phyloP scores from a whole-genome alignment of 2,329 filamentous ascomycete genomes.

The Metarhizium brunneum region DNA sequence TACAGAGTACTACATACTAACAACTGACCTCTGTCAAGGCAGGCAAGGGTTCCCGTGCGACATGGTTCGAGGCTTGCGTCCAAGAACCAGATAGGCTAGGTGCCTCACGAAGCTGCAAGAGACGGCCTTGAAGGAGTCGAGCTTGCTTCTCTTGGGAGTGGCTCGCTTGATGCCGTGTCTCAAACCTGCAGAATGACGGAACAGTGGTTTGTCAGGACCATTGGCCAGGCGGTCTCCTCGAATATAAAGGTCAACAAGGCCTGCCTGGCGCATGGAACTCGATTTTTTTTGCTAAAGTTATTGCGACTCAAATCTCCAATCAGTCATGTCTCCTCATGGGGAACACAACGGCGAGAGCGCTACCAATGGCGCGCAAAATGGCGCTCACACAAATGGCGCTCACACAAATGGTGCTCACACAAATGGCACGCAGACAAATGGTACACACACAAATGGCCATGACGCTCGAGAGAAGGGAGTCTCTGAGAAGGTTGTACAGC shows the following conservation, averaged over 20 bases:
- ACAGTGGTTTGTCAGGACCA: background rate
- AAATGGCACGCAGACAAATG: conserved; percentile 8
- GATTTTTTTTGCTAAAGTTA: background rate
- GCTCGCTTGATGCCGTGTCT: background rate
- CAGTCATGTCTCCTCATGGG: background rate
- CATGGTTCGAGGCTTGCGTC: background rate
- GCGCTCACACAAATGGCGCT: conserved; percentile 11
- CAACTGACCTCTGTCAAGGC: background rate
- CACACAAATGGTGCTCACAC: conserved; percentile 5
- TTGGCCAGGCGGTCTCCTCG: background rate
- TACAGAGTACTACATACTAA: background rate
- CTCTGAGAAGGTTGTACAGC: background rate
- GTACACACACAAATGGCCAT: conserved; percentile 7
- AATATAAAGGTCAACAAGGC: background rate
- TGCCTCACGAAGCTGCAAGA: background rate
- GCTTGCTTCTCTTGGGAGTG: background rate
- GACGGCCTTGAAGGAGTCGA: background rate
- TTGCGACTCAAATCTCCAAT: background rate
- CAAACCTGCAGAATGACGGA: background rate
- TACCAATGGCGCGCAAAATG: conserved; percentile 12
- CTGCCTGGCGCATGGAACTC: background rate
- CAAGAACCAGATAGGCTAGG: background rate
- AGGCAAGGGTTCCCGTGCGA: background rate
- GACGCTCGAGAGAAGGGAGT: conserved; percentile 5
- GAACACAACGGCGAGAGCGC: background rate